phyloP scores from a whole-genome alignment of 1,284 basidiomycete species.

The Leccinum fallax region DNA sequence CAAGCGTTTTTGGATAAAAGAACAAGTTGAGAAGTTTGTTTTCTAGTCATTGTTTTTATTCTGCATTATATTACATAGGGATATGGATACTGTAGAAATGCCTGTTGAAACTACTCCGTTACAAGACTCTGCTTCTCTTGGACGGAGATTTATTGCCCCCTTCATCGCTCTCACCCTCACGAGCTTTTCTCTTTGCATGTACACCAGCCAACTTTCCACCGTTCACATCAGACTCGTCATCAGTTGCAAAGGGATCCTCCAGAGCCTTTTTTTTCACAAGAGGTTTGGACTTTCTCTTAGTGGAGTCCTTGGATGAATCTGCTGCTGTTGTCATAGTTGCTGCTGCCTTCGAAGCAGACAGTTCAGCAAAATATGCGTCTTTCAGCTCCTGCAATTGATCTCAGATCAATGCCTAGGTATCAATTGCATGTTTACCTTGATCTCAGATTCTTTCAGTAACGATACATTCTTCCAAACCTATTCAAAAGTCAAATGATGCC shows the following conservation, averaged over 20 bases:
- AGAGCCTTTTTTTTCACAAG: conserved; percentile 43
- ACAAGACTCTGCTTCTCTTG: conserved; percentile 14
- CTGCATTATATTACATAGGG: neutral
- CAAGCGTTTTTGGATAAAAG: conserved; percentile 16
- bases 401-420: conserved; percentile 1
- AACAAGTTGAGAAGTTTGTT: neutral
- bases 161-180: conserved; percentile 14
- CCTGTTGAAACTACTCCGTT: neutral
- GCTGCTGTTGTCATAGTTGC: conserved; percentile 17
- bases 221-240: conserved; percentile 38
- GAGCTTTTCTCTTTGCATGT: conserved; percentile 6
- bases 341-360: conserved; percentile 34
- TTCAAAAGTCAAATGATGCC: neutral
- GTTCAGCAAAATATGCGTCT: conserved; percentile 55
- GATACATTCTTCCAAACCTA: conserved; percentile 69
- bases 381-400: conserved; percentile 50
- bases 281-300: conserved; percentile 43
- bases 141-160: conserved; percentile 9
- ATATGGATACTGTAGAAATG: neutral
- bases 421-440: conserved; percentile 47
- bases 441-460: conserved; percentile 59
- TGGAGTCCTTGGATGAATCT: conserved; percentile 21
- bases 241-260: conserved; percentile 51
- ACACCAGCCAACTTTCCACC: neutral
- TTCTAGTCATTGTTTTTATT: neutral